These are phyloP conservation scores for Penicillium sp. DNA, from an alignment of 2,329 filamentous ascomycete species.

Conservation along the genomic window DNA sequence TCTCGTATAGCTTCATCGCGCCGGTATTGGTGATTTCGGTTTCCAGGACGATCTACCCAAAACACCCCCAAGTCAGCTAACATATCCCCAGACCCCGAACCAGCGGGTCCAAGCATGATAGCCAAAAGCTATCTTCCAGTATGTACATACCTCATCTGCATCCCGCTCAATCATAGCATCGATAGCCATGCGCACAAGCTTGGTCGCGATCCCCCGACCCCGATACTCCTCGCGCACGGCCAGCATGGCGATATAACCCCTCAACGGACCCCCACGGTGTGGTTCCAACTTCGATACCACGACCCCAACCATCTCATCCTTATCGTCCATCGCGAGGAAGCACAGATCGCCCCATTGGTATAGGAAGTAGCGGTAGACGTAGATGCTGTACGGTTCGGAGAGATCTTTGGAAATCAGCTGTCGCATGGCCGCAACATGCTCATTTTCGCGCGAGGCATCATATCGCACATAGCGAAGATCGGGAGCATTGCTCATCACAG, in stretches of 20 bases:
- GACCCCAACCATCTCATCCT: conserved; percentile 68
- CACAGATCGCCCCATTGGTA: conserved; percentile 98
- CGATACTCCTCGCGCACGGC: conserved; percentile 79
- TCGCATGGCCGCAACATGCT: conserved; percentile 79
- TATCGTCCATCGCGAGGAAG: conserved; percentile 67
- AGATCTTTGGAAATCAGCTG: conserved; percentile 92
- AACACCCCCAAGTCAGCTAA: conserved; percentile 9
- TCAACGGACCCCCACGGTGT: conserved; percentile 77
- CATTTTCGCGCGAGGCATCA: conserved; percentile 55
- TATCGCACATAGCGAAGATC: conserved; percentile 57
- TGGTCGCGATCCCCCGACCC: conserved; percentile 81
- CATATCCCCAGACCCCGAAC: background rate
- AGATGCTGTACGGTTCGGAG: conserved; percentile 98
- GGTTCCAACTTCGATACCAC: conserved; percentile 92
- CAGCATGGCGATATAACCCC: conserved; percentile 98
- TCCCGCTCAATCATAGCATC: conserved; percentile 80
- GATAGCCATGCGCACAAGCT: conserved; percentile 82
- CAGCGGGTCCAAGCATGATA: no score
- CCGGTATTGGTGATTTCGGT: conserved; percentile 90
- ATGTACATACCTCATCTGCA: conserved; percentile 67
- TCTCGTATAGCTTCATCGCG: conserved; percentile 88
- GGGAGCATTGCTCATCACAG: conserved; percentile 35
- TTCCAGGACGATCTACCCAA: conserved; percentile 71
- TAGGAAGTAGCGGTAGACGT: conserved; percentile 96
- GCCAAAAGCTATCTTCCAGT: background rate